Evolutionary conservation across 2,329 filamentous ascomycete genomes (phyloP).

Genomic region (Penicillium sp.): DNA sequence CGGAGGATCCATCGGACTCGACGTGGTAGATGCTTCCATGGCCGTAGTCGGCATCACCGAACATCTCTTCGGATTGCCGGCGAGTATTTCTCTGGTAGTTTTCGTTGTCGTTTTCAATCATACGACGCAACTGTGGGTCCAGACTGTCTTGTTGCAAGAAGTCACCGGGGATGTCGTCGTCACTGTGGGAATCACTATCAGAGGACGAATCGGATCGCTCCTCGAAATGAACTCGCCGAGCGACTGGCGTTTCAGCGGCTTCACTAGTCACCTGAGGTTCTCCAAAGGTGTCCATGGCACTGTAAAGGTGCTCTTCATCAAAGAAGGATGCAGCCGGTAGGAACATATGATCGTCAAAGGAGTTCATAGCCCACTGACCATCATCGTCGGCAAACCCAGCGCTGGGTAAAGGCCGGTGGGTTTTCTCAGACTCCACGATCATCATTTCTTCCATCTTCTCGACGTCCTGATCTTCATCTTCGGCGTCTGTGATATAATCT

Average conservation of each 20-base stretch:
- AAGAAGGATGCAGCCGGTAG: slow-evolving; percentile 42
- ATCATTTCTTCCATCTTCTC: slow-evolving; percentile 74
- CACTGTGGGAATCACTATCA: slow-evolving; percentile 52
- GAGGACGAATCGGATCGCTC: slow-evolving; percentile 60
- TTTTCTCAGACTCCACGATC: slow-evolving; percentile 54
- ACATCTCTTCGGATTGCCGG: slow-evolving; percentile 39
- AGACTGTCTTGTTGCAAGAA: slow-evolving; percentile 73
- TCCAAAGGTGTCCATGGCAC: slow-evolving; percentile 38
- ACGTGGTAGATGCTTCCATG: slow-evolving; percentile 44
- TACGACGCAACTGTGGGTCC: slow-evolving; percentile 68
- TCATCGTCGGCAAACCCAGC: slow-evolving; percentile 26
- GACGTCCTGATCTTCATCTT: slow-evolving; percentile 76
- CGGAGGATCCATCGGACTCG: slow-evolving; percentile 41
- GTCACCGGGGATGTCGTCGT: slow-evolving; percentile 71
- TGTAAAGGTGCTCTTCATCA: slow-evolving; percentile 43
- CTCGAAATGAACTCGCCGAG: slow-evolving; percentile 69
- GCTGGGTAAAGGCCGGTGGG: slow-evolving; percentile 28
- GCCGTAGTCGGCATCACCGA: slow-evolving; percentile 39
- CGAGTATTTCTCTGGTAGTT: slow-evolving; percentile 24
- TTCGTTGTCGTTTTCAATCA: slow-evolving; percentile 66
- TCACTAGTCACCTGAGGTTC: slow-evolving; percentile 38
- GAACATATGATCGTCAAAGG: slow-evolving; percentile 43
- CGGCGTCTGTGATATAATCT: slow-evolving; percentile 74
- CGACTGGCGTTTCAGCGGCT: slow-evolving; percentile 43
- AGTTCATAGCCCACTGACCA: slow-evolving; percentile 52